These are phyloP conservation scores for Microstroma glucosiphilum DNA, from an alignment of 1,284 basidiomycete species.

Conservation along the genomic window DNA sequence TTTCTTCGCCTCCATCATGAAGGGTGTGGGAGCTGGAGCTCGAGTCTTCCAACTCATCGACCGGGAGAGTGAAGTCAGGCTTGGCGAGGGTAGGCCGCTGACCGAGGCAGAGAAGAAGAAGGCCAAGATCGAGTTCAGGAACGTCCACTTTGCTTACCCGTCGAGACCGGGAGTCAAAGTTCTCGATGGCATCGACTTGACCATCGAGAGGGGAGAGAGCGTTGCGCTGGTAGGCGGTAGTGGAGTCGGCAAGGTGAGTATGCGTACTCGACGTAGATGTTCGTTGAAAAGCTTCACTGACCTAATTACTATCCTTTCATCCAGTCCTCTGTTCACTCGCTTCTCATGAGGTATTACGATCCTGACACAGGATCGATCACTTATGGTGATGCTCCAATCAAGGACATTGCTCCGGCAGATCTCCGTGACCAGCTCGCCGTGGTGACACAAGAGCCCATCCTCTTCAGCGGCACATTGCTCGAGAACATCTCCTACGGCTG, in stretches of 20 bases:
- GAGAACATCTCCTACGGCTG: constrained; percentile 85
- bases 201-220: constrained; percentile 47
- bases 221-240: constrained; percentile 51
- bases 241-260: constrained; percentile 60
- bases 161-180: constrained; percentile 48
- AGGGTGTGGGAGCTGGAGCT: constrained; percentile 82
- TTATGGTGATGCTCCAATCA: constrained; percentile 83
- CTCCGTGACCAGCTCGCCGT: constrained; percentile 42
- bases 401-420: constrained; percentile 64
- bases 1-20: constrained; percentile 54
- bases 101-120: constrained; percentile 16
- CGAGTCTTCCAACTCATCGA: constrained; percentile 91
- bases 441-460: constrained; percentile 45
- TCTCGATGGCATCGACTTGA: constrained; percentile 50
- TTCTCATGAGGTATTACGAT: constrained; percentile 88
- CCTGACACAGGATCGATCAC: constrained; percentile 73
- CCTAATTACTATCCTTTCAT: neutral
- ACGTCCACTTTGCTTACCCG: constrained; percentile 53
- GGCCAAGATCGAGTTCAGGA: constrained; percentile 48
- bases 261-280: neutral
- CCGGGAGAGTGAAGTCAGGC: constrained; percentile 45
- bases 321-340: constrained; percentile 66
- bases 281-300: neutral
- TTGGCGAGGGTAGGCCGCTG: constrained; percentile 23
- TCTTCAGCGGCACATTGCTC: constrained; percentile 72